phyloP scores from a whole-genome alignment of 345 rosid species.

The Sisymbrium irio region DNA sequence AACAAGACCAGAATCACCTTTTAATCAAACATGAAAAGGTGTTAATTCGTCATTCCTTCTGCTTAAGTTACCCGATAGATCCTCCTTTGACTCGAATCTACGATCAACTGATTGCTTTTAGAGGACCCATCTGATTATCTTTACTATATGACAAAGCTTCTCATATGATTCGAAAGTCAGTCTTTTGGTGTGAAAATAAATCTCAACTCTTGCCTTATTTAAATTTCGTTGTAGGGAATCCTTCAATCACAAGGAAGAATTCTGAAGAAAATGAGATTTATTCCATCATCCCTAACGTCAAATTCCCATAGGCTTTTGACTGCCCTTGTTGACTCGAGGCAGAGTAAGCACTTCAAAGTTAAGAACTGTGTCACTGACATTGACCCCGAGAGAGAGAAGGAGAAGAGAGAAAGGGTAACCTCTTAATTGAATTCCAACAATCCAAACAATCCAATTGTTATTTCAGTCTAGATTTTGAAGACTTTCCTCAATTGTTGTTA shows the following conservation, averaged over 20 bases:
- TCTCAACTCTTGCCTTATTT: conserved; percentile 12
- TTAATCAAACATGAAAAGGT: conserved; percentile 96
- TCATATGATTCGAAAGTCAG: not conserved
- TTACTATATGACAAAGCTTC: not conserved
- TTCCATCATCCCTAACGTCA: conserved; percentile 91
- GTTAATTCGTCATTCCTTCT: conserved; percentile 16
- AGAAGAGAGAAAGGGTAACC: conserved; percentile 89
- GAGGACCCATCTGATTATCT: not conserved
- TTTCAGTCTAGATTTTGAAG: not conserved
- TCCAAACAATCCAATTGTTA: not conserved
- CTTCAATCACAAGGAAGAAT: conserved; percentile 99
- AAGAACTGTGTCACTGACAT: conserved; percentile 97
- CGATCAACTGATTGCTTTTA: not conserved
- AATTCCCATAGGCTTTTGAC: conserved; percentile 91
- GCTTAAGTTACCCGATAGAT: not conserved
- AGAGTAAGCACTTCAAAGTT: conserved; percentile 80
- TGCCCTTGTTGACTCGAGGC: conserved; percentile 93
- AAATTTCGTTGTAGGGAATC: conserved; percentile 62
- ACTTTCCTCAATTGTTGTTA: conserved; percentile 3
- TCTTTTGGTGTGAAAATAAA: conserved; percentile 3
- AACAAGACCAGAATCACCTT: conserved; percentile 91
- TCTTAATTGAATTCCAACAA: conserved; percentile 18
- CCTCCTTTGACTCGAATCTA: not conserved
- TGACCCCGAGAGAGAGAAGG: conserved; percentile 99
- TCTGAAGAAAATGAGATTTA: conserved; percentile 86